Percentiles rank a stretch among this genome's conserved stretches.
Conservation (phyloP, 2,329 filamentous ascomycete genomes). For the Seiridium cupressi region DNA sequence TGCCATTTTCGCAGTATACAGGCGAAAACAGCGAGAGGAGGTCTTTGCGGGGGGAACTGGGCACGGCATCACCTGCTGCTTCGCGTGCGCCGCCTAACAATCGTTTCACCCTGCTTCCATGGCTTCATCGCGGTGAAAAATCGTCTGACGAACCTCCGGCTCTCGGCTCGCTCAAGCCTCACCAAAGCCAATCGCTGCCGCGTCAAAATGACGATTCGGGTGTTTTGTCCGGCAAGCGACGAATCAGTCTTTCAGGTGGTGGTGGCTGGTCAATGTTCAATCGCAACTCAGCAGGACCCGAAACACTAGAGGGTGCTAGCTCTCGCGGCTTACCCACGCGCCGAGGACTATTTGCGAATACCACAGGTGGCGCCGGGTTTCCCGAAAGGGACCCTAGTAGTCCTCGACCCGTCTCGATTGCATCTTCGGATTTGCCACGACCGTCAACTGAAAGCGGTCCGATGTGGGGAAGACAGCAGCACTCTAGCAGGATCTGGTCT, state of each 20-base stretch:
- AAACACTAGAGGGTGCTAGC: slow-evolving; percentile 34
- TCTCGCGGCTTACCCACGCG: slow-evolving; percentile 23
- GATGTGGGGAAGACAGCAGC: slow-evolving; percentile 63
- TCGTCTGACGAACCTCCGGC: slow-evolving; percentile 57
- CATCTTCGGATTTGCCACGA: slow-evolving; percentile 67
- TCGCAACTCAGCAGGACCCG: slow-evolving; percentile 48
- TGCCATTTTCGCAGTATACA: slow-evolving; percentile 51
- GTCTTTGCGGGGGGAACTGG: slow-evolving; percentile 35
- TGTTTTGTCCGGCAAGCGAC: slow-evolving; percentile 49
- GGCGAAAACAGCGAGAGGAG: slow-evolving; percentile 44
- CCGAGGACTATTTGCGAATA: slow-evolving; percentile 30
- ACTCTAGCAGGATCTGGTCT: slow-evolving; percentile 65
- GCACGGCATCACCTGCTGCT: slow-evolving; percentile 37
- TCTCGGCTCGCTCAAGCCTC: slow-evolving; percentile 66
- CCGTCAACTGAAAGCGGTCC: slow-evolving; percentile 78
- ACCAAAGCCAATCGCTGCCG: slow-evolving; percentile 78
- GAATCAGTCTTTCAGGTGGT: slow-evolving; percentile 54
- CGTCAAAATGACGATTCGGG: slow-evolving; percentile 57
- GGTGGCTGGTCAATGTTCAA: slow-evolving; percentile 53
- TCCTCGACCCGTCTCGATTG: slow-evolving; percentile 67
- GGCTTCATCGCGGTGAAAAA: slow-evolving; percentile 63
- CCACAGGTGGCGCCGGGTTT: slow-evolving; percentile 45
- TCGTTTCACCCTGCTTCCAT: slow-evolving; percentile 52
- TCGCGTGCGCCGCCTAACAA: slow-evolving; percentile 35
- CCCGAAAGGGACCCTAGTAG: slow-evolving; percentile 56